Percentiles rank a stretch among this genome's conserved stretches.
phyloP scores from a whole-genome alignment of 768 basidiomycete species.

The Serendipita sp. region DNA sequence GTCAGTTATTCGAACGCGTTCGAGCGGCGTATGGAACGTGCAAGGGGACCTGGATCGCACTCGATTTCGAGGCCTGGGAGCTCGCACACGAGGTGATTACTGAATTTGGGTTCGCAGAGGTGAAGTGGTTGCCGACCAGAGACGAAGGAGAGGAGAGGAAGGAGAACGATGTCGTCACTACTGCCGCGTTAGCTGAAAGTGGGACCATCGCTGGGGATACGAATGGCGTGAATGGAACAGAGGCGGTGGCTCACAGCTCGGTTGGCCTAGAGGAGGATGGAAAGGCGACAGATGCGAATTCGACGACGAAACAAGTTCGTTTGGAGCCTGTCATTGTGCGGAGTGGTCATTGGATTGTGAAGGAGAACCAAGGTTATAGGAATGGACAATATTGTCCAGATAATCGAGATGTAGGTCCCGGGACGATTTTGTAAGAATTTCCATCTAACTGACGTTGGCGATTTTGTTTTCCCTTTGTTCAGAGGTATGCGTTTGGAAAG shows the following conservation, averaged over 20 bases:
- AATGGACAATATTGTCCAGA: constrained; percentile 52
- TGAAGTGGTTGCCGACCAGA: constrained; percentile 27
- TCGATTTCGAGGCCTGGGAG: constrained; percentile 82
- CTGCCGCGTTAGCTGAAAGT: neutral
- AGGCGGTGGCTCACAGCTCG: too few species aligned
- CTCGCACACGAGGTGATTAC: constrained; percentile 53
- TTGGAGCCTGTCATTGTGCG: constrained; percentile 22
- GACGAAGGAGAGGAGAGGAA: too few species aligned
- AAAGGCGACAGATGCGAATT: too few species aligned
- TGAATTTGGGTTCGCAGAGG: constrained; percentile 64
- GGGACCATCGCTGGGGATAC: neutral
- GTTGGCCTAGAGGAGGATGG: too few species aligned
- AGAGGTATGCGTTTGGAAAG: constrained; percentile 31
- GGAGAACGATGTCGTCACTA: neutral
- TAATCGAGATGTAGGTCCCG: constrained; percentile 34
- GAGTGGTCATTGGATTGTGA: constrained; percentile 44
- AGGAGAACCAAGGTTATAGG: constrained; percentile 37
- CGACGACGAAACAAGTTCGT: neutral
- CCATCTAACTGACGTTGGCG: too few species aligned
- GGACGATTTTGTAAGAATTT: too few species aligned
- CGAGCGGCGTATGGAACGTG: constrained; percentile 47
- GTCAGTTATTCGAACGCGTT: constrained; percentile 50
- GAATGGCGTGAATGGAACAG: neutral
- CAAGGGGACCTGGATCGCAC: constrained; percentile 53
- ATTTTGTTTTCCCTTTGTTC: neutral